Evolutionary conservation across 108 stramenopile genomes (phyloP).

Genomic region (Discostella pseudostelligera): DNA sequence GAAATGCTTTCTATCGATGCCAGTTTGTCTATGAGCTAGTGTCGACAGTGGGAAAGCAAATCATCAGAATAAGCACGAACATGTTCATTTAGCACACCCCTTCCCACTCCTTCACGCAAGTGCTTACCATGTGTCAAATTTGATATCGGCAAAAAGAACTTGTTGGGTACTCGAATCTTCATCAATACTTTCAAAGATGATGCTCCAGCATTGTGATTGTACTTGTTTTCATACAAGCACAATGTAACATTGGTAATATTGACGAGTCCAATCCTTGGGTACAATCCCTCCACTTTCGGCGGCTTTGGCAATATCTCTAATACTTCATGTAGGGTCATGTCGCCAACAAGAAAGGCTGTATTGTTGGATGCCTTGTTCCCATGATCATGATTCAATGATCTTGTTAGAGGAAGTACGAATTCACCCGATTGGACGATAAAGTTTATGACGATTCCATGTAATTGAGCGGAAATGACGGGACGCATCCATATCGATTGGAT

Average conservation of each 20-base stretch:
- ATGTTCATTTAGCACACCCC: no score
- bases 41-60: background rate
- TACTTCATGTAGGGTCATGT: slow-evolving; percentile 34
- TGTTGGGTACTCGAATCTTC: slow-evolving; percentile 22
- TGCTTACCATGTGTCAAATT: slow-evolving; percentile 28
- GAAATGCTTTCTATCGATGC: slow-evolving; percentile 43
- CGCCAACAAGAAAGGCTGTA: slow-evolving; percentile 20
- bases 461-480: slow-evolving; percentile 28
- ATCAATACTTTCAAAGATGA: slow-evolving; percentile 16
- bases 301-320: slow-evolving; percentile 35
- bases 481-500: slow-evolving; percentile 28
- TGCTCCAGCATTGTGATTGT: background rate
- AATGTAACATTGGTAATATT: slow-evolving; percentile 33
- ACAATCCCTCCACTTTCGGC: slow-evolving; percentile 33
- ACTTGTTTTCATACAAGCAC: slow-evolving; percentile 17
- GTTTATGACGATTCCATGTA: slow-evolving; percentile 18
- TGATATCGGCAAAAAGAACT: slow-evolving; percentile 26
- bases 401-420: background rate
- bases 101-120: background rate
- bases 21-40: slow-evolving; percentile 16
- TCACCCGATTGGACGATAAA: slow-evolving; percentile 27
- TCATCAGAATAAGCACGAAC: background rate
- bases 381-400: background rate
- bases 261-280: slow-evolving; percentile 43
- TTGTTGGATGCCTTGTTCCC: background rate